These are phyloP conservation scores for Xylona heveae DNA, from an alignment of 495 filamentous ascomycete genomes.

Conservation along the genomic window DNA sequence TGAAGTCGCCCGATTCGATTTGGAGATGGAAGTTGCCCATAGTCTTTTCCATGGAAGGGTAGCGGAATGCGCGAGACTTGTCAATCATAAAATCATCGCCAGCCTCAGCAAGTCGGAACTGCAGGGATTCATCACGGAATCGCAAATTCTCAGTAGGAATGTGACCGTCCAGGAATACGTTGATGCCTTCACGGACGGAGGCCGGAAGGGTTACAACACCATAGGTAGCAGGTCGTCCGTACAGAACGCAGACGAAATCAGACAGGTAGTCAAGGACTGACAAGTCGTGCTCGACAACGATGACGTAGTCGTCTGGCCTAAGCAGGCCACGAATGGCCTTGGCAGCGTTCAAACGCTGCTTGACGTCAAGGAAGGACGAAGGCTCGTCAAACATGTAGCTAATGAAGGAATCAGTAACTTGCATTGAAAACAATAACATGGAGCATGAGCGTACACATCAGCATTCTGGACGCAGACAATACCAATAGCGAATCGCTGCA, in stretches of 20 bases:
- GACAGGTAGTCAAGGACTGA: slow-evolving; percentile 95
- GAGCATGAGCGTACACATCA: slow-evolving; percentile 46
- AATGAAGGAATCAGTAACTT: slow-evolving; percentile 6
- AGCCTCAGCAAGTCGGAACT: slow-evolving; percentile 86
- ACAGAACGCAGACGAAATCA: slow-evolving; percentile 93
- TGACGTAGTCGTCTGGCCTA: slow-evolving; percentile 80
- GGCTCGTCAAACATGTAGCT: slow-evolving; percentile 99
- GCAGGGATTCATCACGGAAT: slow-evolving; percentile 91
- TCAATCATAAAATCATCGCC: slow-evolving; percentile 80
- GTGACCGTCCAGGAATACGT: slow-evolving; percentile 96
- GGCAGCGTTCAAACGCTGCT: slow-evolving; percentile 85
- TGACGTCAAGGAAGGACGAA: slow-evolving; percentile 94
- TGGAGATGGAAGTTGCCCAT: slow-evolving; percentile 71
- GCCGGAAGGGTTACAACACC: slow-evolving; percentile 95
- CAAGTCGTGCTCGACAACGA: slow-evolving; percentile 97
- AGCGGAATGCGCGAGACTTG: slow-evolving; percentile 62
- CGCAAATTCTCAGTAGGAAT: slow-evolving; percentile 96
- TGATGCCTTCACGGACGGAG: slow-evolving; percentile 97
- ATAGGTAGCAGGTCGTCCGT: slow-evolving; percentile 85
- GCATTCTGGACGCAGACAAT: slow-evolving; percentile 89
- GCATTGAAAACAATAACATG: slow-evolving; percentile 2
- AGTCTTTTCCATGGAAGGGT: slow-evolving; percentile 85
- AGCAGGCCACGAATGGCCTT: slow-evolving; percentile 78
- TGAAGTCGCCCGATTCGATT: slow-evolving; percentile 70
- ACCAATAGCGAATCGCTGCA: slow-evolving; percentile 93